Base-by-base conservation (phyloP, 1,284 basidiomycete species). In the Sphagnurus paluster region DNA sequence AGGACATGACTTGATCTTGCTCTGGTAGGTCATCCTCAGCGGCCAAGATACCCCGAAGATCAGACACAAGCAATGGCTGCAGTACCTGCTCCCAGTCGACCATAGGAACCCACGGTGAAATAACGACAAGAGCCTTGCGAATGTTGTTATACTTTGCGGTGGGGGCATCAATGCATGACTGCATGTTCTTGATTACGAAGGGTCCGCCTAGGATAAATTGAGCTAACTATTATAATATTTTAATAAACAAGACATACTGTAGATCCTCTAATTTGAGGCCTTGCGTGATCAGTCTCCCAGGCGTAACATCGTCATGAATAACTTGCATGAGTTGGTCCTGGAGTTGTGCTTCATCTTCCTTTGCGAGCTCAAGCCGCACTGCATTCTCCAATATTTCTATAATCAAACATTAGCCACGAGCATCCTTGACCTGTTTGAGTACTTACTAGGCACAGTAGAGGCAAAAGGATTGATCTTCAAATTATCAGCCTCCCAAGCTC, bases 261-360 rank as follows among this genome's bases (percentile, higher is more conserved):
- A 42, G 39, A 13, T 55, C 53, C 38, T 64, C 57, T 10, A 61
- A 17, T 37, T 64, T 54, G 0, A 63, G 44, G 0, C 61, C 62
- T 39, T 58, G 56, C 5, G 42, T 38, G 30, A 62, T 51, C 2
- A 64, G 46, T 40, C 53, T 38, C 36, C 57, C 57, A n/a, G 57
- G 54, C 0, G 50, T 44, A 2, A 62, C 48, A 16, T 59, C 51
- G 11, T 52, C 36, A 29, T 60, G 63, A 14, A 63, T 39, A 1
- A 25, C 28, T 0, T 25, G 2, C 0, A 14, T 28, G 0, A 33
- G 13, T 1, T 46, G 48, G 23, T 29, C 39, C 10, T 43, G 16
- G 8, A 60, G 34, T 1, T 38, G 49, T 4, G 39, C 44, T 11
- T 44, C 48, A 42, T 61, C 57, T 40, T 58, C 52, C 23, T 42